Evolutionary conservation across 2,329 filamentous ascomycete genomes (phyloP), one percentile per base, ranked within the genome.

Genomic region (Ascosphaera acerosa): DNA sequence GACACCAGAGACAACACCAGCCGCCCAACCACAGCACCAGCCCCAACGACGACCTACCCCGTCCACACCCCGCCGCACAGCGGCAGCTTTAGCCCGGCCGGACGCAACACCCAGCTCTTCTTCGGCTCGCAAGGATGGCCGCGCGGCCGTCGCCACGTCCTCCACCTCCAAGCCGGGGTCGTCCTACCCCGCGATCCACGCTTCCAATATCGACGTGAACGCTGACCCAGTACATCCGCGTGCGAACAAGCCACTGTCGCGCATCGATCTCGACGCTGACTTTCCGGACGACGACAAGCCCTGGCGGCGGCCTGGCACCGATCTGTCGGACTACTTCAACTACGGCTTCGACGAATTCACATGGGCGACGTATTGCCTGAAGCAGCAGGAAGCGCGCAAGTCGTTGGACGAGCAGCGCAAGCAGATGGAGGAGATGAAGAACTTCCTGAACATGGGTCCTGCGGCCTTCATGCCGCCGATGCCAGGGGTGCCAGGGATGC

Each of bases 291-390:
- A 65, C 38, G 76, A 82, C 38, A 94, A 92, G 51, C 82, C 84
- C 12, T 97, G 87, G 87, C 72, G 87, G 28, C 73, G 82, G 39
- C 87, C 87, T 0, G 87, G 87, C 29, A 82, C 84, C 7, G 87
- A 97, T 45, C 69, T 91, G 33, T 87, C 76, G 36, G 87, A 97
- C 50, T 94, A 90, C 55, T 94, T 94, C 66, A 94, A 94, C 58
- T 94, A 94, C 53, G 84, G 84, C 35, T 94, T 94, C 47, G 84
- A 94, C 54, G 84, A 94, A 52, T 94, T 92, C 52, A 91, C 82
- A 1, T 97, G 87, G 87, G 76, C 82, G 4, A 66, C 82, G 33
- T 97, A 97, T 50, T 81, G 82, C 18, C 61, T 80, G 36, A 89
- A 90, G 46, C 87, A 94, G 50, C 71, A 87, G 40, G 61, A 60